Conservation (phyloP, 139 green algal genomes). For the Tetraselmis striata region DNA sequence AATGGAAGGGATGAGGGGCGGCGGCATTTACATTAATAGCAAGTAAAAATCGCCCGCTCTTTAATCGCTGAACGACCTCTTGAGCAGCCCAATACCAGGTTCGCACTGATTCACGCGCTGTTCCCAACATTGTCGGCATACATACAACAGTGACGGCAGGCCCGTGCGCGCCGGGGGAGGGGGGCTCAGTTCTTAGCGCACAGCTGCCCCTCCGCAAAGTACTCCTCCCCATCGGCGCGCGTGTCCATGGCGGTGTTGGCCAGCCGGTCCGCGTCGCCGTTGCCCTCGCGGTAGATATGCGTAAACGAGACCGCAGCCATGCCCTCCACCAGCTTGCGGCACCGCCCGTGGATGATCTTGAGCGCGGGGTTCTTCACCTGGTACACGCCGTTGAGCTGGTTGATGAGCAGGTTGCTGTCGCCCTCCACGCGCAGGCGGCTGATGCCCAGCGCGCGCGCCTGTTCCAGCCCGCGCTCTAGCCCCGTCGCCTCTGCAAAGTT, state of each 20-base stretch:
- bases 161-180: no score
- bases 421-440: constrained; percentile 3
- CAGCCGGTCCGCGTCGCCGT: constrained; percentile 3
- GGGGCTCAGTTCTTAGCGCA: background rate
- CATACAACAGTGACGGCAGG: no score
- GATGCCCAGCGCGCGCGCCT: background rate
- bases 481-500: constrained; percentile 2
- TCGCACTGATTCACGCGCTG: no score
- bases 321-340: background rate
- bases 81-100: no score
- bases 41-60: no score
- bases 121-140: no score
- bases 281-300: constrained; percentile 6
- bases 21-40: no score
- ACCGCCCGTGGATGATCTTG: background rate
- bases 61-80: no score
- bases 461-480: background rate
- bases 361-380: constrained; percentile 11
- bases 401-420: constrained; percentile 7
- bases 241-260: constrained; percentile 11
- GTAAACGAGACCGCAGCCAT: background rate
- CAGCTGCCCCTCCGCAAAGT: background rate
- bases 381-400: constrained; percentile 4
- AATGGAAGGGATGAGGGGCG: no score
- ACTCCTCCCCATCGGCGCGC: background rate